Percentiles rank a stretch among this genome's conserved stretches.
These are phyloP conservation scores for Arthrobotrys iridis DNA, from an alignment of 2,329 filamentous ascomycete species.

Conservation along the genomic window DNA sequence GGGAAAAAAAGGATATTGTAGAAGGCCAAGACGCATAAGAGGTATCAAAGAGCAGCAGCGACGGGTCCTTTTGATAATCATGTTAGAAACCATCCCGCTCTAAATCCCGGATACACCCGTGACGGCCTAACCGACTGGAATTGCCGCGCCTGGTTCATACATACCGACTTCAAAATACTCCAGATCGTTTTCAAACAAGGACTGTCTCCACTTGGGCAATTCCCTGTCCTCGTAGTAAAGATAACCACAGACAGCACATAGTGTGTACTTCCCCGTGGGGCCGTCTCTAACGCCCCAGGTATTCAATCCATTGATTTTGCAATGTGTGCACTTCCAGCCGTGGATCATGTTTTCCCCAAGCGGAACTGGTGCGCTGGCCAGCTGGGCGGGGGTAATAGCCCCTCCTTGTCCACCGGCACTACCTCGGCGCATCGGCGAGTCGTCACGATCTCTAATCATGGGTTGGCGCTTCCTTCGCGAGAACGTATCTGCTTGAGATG, in stretches of 20 bases:
- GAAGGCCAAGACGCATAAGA: not conserved
- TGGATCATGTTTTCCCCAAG: conserved; percentile 80
- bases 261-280: conserved; percentile 70
- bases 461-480: conserved; percentile 85
- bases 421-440: conserved; percentile 77
- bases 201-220: conserved; percentile 34
- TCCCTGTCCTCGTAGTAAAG: conserved; percentile 26
- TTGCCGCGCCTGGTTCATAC: too few relatives aligned
- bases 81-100: too few relatives aligned
- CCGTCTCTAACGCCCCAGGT: conserved; percentile 97
- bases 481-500: conserved; percentile 53
- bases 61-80: too few relatives aligned
- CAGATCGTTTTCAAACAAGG: conserved; percentile 9
- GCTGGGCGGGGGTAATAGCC: conserved; percentile 72
- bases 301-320: conserved; percentile 83
- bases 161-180: not conserved
- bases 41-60: not conserved
- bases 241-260: conserved; percentile 39
- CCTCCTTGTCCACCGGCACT: conserved; percentile 77
- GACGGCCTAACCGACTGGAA: too few relatives aligned
- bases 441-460: conserved; percentile 73
- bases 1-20: not conserved
- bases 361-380: conserved; percentile 64
- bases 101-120: too few relatives aligned
- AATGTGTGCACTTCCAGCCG: conserved; percentile 89